Evolutionary conservation across 371 early-diverging fungal species (phyloP), one percentile per base, ranked within the genome.

Genomic region (Zychaea mexicana): DNA sequence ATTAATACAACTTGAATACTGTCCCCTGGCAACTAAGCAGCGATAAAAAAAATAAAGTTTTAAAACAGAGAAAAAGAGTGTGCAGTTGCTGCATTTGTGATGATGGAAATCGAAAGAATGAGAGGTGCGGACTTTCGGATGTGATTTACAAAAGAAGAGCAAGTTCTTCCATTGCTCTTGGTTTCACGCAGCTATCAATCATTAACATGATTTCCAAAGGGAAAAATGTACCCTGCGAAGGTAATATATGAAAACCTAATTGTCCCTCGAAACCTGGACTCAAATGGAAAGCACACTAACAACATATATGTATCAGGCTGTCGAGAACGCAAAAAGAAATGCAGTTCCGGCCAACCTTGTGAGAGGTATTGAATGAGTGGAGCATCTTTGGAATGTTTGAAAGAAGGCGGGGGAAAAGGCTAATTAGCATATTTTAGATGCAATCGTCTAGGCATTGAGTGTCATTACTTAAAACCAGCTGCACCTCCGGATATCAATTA

Each of bases 241-340:
- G 77, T 77, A 67, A n/a, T 26, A 22, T 52, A 54, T 22, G 42
- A 42, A 7, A 45, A 8, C 26, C 46, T 32, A 26, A 19, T 57
- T 46, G 10, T 57, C 8, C 26, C 7, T 10, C 24, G 36, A 32
- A 27, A 19, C 3, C 9, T n/a, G 8, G 13, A 52, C 52, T 52
- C 17, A 52, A 27, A 3, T 22, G 19, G 30, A 6, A 52, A 8
- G 3, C 52, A 45, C 1, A 42, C 38, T 2, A 19, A 47, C 26
- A 33, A 4, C 2, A 15, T 21, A 33, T 33, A 8, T 33, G 5
- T 42, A 42, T 42, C 26, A 79, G 79, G 77, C 31, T 79, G 79
- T 49, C 72, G 79, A 66, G 79, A 79, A 65, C 67, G 77, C 36
- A 79, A 79, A 55, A 77, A 77, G 52, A 79, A 79, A 60, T 79